A percentile compares a stretch with the other conserved stretches of the same genome.
Conservation (phyloP, 2,329 filamentous ascomycete genomes). For the Aspergillus sp. region DNA sequence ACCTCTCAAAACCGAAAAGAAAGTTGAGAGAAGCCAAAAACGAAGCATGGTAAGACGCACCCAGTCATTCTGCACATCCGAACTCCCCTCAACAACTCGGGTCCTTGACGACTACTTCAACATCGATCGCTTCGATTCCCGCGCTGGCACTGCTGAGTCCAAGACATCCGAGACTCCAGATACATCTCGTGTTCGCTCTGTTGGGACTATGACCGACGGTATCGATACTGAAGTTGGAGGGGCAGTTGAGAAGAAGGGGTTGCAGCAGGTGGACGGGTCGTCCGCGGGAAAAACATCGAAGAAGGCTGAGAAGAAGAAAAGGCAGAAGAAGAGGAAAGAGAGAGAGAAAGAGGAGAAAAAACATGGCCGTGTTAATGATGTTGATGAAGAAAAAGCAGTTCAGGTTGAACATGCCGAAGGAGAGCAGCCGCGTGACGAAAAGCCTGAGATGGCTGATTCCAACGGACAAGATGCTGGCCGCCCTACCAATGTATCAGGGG, state of each 20-base stretch:
- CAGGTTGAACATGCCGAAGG: background rate
- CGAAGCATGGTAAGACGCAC: slow-evolving; percentile 14
- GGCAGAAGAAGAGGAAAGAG: slow-evolving; percentile 12
- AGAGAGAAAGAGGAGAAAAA: background rate
- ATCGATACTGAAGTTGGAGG: background rate
- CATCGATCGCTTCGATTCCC: slow-evolving; percentile 5
- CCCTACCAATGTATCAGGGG: background rate
- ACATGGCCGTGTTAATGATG: background rate
- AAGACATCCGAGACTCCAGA: background rate
- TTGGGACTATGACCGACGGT: background rate
- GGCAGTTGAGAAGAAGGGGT: background rate
- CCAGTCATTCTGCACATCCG: slow-evolving; percentile 19
- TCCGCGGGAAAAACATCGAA: slow-evolving; percentile 8
- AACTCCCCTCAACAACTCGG: slow-evolving; percentile 9
- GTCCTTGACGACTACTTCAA: slow-evolving; percentile 14
- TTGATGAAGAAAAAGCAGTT: background rate
- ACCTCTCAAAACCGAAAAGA: background rate
- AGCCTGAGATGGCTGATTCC: background rate
- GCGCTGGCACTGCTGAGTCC: background rate
- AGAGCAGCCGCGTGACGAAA: background rate
- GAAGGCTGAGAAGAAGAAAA: slow-evolving; percentile 10
- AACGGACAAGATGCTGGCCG: background rate
- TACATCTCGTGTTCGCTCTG: background rate
- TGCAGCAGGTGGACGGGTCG: slow-evolving; percentile 12
- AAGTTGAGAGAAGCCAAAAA: background rate